Evolutionary conservation across 2,329 filamentous ascomycete genomes (phyloP).

Genomic region (Graphilbum fragrans): DNA sequence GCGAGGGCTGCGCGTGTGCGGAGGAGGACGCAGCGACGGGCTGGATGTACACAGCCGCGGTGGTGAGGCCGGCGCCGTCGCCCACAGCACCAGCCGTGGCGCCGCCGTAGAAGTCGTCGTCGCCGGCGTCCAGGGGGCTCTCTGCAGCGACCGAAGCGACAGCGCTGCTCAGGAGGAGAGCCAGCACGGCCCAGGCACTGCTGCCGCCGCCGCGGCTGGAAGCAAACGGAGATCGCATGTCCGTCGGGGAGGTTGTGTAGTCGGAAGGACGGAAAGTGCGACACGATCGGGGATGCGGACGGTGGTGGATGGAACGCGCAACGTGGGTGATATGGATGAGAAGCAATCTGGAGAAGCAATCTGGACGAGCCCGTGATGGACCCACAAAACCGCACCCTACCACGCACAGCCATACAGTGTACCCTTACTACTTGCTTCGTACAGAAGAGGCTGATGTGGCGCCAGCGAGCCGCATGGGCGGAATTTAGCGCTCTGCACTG

Average conservation of each 20-base stretch:
- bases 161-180: conserved; percentile 1
- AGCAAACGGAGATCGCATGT: neutral
- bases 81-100: neutral
- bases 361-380: too few relatives aligned
- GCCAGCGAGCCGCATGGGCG: too few relatives aligned
- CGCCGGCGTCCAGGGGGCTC: conserved; percentile 4
- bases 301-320: too few relatives aligned
- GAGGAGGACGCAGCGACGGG: conserved; percentile 25
- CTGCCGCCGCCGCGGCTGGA: neutral
- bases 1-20: conserved; percentile 20
- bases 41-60: conserved; percentile 42
- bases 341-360: too few relatives aligned
- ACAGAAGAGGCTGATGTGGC: too few relatives aligned
- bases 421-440: too few relatives aligned
- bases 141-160: neutral
- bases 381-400: too few relatives aligned
- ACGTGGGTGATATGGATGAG: too few relatives aligned
- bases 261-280: too few relatives aligned
- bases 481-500: too few relatives aligned
- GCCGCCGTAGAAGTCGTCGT: neutral
- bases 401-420: too few relatives aligned
- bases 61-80: conserved; percentile 21
- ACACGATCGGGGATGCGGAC: too few relatives aligned
- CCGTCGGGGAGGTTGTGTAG: neutral
- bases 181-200: neutral